Conservation (phyloP, 2,329 filamentous ascomycete genomes). For the Alternaria angustiovoidea region DNA sequence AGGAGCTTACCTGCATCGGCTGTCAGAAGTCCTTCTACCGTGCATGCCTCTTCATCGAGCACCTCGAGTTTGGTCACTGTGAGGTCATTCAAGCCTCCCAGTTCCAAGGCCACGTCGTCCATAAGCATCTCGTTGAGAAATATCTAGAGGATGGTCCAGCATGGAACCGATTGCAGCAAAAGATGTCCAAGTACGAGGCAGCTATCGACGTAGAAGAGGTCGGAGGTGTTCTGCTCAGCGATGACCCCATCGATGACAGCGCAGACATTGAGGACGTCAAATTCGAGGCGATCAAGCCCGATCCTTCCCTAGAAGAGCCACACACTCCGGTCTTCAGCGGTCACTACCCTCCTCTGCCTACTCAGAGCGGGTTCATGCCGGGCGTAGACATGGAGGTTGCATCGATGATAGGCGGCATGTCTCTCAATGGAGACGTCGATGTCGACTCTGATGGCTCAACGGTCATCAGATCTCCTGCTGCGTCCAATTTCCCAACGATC, state of each 20-base stretch:
- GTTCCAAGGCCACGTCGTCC: constrained; percentile 59
- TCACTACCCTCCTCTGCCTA: constrained; percentile 34
- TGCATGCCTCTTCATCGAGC: constrained; percentile 60
- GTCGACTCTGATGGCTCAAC: background rate
- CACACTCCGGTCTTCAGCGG: background rate
- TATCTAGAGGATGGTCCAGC: constrained; percentile 31
- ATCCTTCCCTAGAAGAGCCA: constrained; percentile 12
- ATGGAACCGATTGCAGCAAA: constrained; percentile 37
- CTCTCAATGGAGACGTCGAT: constrained; percentile 17
- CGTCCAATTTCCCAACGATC: no score
- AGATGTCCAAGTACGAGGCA: constrained; percentile 40
- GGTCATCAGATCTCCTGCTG: no score
- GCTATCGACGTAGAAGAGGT: constrained; percentile 39
- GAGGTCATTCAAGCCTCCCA: constrained; percentile 50
- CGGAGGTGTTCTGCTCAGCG: constrained; percentile 32
- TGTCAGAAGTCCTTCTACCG: constrained; percentile 59
- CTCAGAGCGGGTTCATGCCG: constrained; percentile 2
- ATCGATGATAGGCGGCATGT: constrained; percentile 22
- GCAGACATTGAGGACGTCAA: constrained; percentile 27
- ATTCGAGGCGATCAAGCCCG: constrained; percentile 39
- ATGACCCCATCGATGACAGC: constrained; percentile 27
- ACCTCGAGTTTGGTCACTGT: constrained; percentile 65
- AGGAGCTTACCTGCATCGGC: constrained; percentile 62
- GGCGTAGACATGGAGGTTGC: constrained; percentile 13
- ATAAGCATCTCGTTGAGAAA: constrained; percentile 58